A percentile compares a stretch with the other conserved stretches of the same genome.
Conservation (phyloP, 2,329 filamentous ascomycete genomes). For the Hypoxylon sp. region DNA sequence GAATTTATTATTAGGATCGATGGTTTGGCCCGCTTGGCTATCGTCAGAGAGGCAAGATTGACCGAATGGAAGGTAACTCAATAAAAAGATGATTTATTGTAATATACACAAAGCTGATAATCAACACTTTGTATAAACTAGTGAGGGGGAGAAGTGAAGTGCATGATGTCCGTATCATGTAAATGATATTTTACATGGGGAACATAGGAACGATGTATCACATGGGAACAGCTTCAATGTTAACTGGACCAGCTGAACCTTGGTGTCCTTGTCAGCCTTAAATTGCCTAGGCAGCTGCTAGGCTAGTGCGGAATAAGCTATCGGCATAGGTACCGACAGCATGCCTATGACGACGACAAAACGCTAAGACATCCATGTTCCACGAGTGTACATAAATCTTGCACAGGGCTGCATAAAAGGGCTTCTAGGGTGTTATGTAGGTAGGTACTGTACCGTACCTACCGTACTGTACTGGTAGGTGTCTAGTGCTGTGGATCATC, state of each 20-base stretch:
- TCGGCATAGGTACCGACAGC: slow-evolving; percentile 6
- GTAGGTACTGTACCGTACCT: slow-evolving; percentile 1
- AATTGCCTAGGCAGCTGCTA: slow-evolving; percentile 9
- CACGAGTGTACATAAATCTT: slow-evolving; percentile 2
- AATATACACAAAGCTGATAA: slow-evolving; percentile 26
- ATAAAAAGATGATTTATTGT: slow-evolving; percentile 13
- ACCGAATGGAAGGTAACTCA: slow-evolving; percentile 8
- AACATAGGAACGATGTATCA: slow-evolving; percentile 19
- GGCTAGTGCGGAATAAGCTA: slow-evolving; percentile 15
- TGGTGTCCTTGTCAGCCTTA: slow-evolving; percentile 39
- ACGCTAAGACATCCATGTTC: slow-evolving; percentile 3
- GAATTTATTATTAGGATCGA: slow-evolving; percentile 40
- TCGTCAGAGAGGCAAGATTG: slow-evolving; percentile 14
- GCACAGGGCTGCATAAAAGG: slow-evolving; percentile 9
- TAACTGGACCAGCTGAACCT: slow-evolving; percentile 11
- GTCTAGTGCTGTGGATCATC: slow-evolving; percentile 11
- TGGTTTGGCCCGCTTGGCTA: slow-evolving; percentile 34
- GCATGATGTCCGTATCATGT: slow-evolving; percentile 18
- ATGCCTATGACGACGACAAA: slow-evolving; percentile 33
- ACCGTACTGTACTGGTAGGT: not conserved
- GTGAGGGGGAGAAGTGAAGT: slow-evolving; percentile 24
- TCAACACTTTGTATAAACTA: slow-evolving; percentile 6
- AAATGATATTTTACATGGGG: slow-evolving; percentile 7
- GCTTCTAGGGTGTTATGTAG: slow-evolving; percentile 1
- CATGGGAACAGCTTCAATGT: slow-evolving; percentile 25